Conservation (phyloP, 1,139 yeast species). For the Williopsis jadinii region DNA sequence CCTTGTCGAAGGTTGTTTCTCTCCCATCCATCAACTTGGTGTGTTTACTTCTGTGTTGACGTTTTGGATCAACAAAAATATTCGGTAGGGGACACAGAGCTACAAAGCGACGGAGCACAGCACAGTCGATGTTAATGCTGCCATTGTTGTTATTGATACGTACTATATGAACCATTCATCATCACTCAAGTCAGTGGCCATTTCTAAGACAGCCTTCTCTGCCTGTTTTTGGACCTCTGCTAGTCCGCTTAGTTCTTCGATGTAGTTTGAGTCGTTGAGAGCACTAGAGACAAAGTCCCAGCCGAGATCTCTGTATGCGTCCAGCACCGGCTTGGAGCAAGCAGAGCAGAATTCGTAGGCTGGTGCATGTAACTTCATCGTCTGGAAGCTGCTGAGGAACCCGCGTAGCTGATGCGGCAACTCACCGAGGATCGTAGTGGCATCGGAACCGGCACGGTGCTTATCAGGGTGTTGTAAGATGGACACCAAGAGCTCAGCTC, state of each 20-base stretch:
- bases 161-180: slow-evolving; percentile 17
- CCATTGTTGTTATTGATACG: too few relatives aligned
- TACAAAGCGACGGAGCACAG: too few relatives aligned
- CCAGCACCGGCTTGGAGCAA: slow-evolving; percentile 57
- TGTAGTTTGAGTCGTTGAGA: slow-evolving; percentile 52
- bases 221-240: slow-evolving; percentile 65
- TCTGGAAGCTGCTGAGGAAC: slow-evolving; percentile 58
- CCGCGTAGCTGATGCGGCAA: slow-evolving; percentile 91
- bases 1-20: too few relatives aligned
- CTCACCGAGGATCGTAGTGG: slow-evolving; percentile 48
- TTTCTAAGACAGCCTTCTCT: slow-evolving; percentile 46
- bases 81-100: too few relatives aligned
- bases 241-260: slow-evolving; percentile 77
- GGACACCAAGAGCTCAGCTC: slow-evolving; percentile 78
- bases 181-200: slow-evolving; percentile 35
- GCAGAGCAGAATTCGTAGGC: slow-evolving; percentile 79
- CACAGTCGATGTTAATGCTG: too few relatives aligned
- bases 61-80: too few relatives aligned
- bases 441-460: slow-evolving; percentile 38
- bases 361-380: slow-evolving; percentile 60
- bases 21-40: too few relatives aligned
- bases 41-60: too few relatives aligned
- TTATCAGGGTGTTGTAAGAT: slow-evolving; percentile 58
- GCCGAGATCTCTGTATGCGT: slow-evolving; percentile 43
- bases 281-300: slow-evolving; percentile 81